A percentile compares a stretch with the other conserved stretches of the same genome.
These are phyloP conservation scores for Entomophthora muscae DNA, from an alignment of 371 early-diverging fungal genomes.

Conservation along the genomic window DNA sequence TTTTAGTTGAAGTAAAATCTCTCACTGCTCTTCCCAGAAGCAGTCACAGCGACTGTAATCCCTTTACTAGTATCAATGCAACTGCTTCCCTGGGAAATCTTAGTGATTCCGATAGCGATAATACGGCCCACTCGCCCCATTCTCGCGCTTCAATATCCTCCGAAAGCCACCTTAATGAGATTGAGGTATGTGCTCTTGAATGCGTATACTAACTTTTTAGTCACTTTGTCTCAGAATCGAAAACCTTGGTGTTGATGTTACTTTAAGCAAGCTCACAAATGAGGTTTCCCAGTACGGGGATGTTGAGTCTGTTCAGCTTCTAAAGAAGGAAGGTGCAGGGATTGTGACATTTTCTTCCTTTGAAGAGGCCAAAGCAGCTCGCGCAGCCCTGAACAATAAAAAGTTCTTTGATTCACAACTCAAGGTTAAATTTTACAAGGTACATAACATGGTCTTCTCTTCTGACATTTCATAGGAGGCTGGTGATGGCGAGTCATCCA, in stretches of 20 bases:
- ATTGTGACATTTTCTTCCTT: constrained; percentile 83
- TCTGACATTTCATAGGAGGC: too few species aligned
- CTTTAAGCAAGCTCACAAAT: constrained; percentile 50
- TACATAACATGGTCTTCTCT: too few species aligned
- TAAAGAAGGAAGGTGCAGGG: constrained; percentile 91
- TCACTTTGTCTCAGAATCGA: constrained; percentile 59
- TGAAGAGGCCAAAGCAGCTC: constrained; percentile 75
- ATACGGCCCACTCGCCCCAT: constrained; percentile 19
- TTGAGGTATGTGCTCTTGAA: constrained; percentile 26
- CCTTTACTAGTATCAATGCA: constrained; percentile 14
- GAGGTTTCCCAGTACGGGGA: constrained; percentile 64
- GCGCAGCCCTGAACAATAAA: constrained; percentile 66
- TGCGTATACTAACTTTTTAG: not conserved
- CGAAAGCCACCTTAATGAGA: constrained; percentile 31
- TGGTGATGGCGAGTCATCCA: too few species aligned
- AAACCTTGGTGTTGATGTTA: constrained; percentile 66
- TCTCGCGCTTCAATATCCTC: constrained; percentile 26
- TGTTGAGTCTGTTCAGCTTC: constrained; percentile 82
- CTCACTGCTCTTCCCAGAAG: not conserved
- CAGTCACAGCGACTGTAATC: not conserved
- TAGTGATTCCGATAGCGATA: constrained; percentile 23
- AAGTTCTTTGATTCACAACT: constrained; percentile 58
- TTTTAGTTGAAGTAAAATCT: not conserved
- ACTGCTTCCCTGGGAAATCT: constrained; percentile 21
- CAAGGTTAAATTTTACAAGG: constrained; percentile 82